Evolutionary conservation across 1,284 basidiomycete species (phyloP), one percentile per base, ranked within the genome.

Genomic region (Leccinum glutinopallens): DNA sequence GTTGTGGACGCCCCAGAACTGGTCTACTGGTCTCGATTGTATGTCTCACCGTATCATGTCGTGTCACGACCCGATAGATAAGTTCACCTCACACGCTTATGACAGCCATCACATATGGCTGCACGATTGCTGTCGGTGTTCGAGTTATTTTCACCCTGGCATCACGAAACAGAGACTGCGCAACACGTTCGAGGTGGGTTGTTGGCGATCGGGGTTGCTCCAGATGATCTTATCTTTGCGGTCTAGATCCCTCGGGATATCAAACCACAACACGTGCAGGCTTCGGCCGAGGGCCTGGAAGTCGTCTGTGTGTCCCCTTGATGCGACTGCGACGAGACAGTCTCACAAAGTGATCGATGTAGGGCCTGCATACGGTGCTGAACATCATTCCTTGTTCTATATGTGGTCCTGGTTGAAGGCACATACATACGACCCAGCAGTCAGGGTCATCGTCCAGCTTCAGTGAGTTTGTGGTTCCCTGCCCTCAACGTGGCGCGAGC

Each of bases 141-240:
- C 90, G 0, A 79, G 87, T 59, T 98, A 96, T 77, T 97, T 93
- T 74, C 97, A 98, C 77, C 81, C 90, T 25, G 25, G 25, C 0
- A 77, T 89, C 65, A 98, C 97, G 9, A 97, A 95, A 75, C 97
- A 98, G 76, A 84, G 97, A 10, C 78, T 98, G 12, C 81, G 96
- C 59, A 89, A 94, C 71, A 94, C 96, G 0, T 93, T 91, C 66
- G 87, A 92, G 65, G 94, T 91, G 68, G 43, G 83, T 60, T 22
- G 13, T 1, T 59, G 15, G 2, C 15, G 35, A 19, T 55, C 43
- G 54, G 29, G 56, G 59, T 62, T 22, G 63, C 19, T n/a, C 4
- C 57, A 8, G 35, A 49, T 49, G 5, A 5, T 53, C 58, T 19
- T 57, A 33, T 58, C 15, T 58, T 19, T 71, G 53, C 29, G 54